Evolutionary conservation across 306 rosid species (phyloP), one percentile per base, ranked within the genome.

Genomic region (Erythrophleum fordii): DNA sequence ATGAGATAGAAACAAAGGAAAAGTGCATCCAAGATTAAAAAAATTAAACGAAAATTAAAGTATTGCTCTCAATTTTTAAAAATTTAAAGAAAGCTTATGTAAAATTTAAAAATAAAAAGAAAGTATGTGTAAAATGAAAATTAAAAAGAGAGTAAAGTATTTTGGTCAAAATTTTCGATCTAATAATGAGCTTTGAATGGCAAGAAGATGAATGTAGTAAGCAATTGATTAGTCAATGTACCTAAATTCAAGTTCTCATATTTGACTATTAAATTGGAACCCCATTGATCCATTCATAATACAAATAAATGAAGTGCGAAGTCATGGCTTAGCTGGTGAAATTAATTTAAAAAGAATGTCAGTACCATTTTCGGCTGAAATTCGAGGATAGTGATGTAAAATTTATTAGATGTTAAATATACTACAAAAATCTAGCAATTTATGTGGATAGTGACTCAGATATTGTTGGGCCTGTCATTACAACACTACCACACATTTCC

Each of bases 171-270:
- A 17, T 44, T 16, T 37, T 44, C 8, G 4, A 31, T 31, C 10
- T 10, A 51, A 45, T 44, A 8, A 62, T 48, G 8, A 45, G 20
- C 25, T 59, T 8, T 35, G 3, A 55, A 41, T 0, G 14, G 12
- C 17, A n/a, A 42, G 67, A 73, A 39, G 29, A 58, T 23, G 17
- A 45, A 1, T 1, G 37, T 13, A 0, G 7, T 7, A 23, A 52
- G 11, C 49, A 80, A 53, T 75, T 23, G 23, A 70, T 62, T 52
- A 25, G 78, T 76, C 67, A 72, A 62, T 26, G 71, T 29, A 76
- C 4, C 12, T 25, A 8, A 29, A 26, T 61, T 28, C 31, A 45
- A 61, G 5, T 11, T 51, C 37, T 26, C 52, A 65, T 68, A 42
- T 34, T 55, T 67, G 46, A 35, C 41, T 75, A 44, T 68, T 42